Conservation (phyloP, 192 early-diverging fungal species). For the Backusella psychrophila region DNA sequence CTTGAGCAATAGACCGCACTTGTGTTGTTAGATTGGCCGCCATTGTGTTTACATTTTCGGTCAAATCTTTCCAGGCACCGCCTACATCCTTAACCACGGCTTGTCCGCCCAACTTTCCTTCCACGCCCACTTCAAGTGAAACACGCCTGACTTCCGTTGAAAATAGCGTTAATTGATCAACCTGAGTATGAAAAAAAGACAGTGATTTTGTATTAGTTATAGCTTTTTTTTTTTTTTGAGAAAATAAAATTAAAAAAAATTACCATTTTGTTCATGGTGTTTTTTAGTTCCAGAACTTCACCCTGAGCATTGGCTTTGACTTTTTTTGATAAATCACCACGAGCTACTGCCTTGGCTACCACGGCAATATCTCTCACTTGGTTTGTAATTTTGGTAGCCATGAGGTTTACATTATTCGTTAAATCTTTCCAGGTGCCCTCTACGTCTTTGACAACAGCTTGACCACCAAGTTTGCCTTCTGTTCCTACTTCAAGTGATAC, state of each 20-base stretch:
- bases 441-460: slow-evolving; percentile 55
- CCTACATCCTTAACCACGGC: slow-evolving; percentile 50
- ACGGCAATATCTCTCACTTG: slow-evolving; percentile 60
- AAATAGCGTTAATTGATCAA: slow-evolving; percentile 43
- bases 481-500: slow-evolving; percentile 58
- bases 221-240: neutral
- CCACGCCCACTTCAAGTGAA: slow-evolving; percentile 61
- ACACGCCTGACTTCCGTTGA: slow-evolving; percentile 63
- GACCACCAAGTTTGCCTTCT: slow-evolving; percentile 54
- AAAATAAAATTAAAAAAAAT: neutral
- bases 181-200: slow-evolving; percentile 40
- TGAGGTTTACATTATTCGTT: slow-evolving; percentile 60
- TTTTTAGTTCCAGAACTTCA: slow-evolving; percentile 60
- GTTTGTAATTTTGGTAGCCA: slow-evolving; percentile 55
- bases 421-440: slow-evolving; percentile 57
- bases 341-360: slow-evolving; percentile 56
- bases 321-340: slow-evolving; percentile 52
- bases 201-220: neutral
- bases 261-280: slow-evolving; percentile 62
- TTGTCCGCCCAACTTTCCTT: slow-evolving; percentile 63
- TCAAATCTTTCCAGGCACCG: slow-evolving; percentile 58
- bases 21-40: slow-evolving; percentile 53
- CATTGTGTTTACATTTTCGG: slow-evolving; percentile 60
- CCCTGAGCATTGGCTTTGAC: slow-evolving; percentile 55
- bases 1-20: slow-evolving; percentile 53